Percentiles rank a stretch among this genome's conserved stretches.
phyloP scores from a whole-genome alignment of 352 stramenopile species.

The Plasmopara halstedii region DNA sequence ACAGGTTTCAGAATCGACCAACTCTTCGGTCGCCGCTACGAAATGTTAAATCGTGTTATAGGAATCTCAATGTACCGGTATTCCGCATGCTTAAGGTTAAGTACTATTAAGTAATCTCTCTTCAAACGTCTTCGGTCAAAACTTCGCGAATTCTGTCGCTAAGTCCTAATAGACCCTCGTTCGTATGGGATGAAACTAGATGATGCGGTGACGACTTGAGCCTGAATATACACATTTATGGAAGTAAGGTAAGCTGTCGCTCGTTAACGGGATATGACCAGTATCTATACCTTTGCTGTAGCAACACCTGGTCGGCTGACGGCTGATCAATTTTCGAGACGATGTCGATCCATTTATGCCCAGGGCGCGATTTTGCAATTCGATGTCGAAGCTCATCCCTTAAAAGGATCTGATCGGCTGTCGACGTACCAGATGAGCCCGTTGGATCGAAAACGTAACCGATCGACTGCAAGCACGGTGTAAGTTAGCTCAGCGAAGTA shows the following conservation, averaged over 20 bases:
- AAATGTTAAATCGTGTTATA: no score
- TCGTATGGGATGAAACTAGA: slow-evolving; percentile 66
- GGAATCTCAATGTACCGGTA: no score
- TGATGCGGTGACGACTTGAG: slow-evolving; percentile 12
- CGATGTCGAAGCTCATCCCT: slow-evolving; percentile 62
- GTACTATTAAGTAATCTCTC: no score
- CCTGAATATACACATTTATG: slow-evolving; percentile 4
- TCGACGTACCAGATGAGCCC: slow-evolving; percentile 48
- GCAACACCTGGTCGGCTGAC: slow-evolving; percentile 26
- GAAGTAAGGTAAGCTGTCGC: background rate
- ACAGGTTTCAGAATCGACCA: no score
- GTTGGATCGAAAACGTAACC: slow-evolving; percentile 83
- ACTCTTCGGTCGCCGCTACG: no score
- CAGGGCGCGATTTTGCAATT: slow-evolving; percentile 26
- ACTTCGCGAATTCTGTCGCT: slow-evolving; percentile 44
- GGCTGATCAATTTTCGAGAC: slow-evolving; percentile 79
- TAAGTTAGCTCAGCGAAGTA: background rate
- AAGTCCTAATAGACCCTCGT: slow-evolving; percentile 62
- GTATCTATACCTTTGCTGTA: slow-evolving; percentile 27
- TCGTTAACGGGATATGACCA: background rate
- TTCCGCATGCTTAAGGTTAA: no score
- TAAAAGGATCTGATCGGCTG: slow-evolving; percentile 55
- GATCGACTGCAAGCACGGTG: slow-evolving; percentile 42
- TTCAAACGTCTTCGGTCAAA: slow-evolving; percentile 27
- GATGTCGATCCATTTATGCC: slow-evolving; percentile 78